Base-by-base conservation (phyloP, 1,284 basidiomycete species). In the Ceratobasidium sp. region DNA sequence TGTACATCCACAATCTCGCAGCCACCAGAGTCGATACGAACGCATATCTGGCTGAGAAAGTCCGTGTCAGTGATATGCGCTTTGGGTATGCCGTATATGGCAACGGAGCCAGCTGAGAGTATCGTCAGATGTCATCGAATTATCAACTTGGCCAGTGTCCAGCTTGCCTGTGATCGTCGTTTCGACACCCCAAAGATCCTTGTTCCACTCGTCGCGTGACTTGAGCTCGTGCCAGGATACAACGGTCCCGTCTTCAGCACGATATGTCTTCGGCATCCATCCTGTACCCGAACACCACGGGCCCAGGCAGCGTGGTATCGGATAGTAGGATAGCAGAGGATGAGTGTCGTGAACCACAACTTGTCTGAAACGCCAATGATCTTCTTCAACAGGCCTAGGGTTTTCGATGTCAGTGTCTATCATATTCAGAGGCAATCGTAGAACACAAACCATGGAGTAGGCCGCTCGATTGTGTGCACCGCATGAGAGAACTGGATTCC, bases 351-450 rank as follows among this genome's bases (percentile, higher is more conserved):
- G 62, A 41, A 64, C 49, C 6, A 49, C 62, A 31, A 64, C 62
- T 2, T 29, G 43, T 64, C 62, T 64, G 62, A 64, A 64, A 31
- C 62, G 62, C 62, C 62, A 64, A 16, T 29, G 41, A 27, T 64
- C 62, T n/a, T 64, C 62, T 8, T 64, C 43, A 49, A 49, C 62
- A 2, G 62, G 62, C 62, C 62, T 64, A 31, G 16, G 11, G n/a
- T 22, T 16, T 11, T 29, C 34, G 3, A 19, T 24, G 16, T 24
- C n/a, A 61, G n/a, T 7, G 7, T n/a, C 22, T 31, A 29, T 4
- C 31, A 22, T 4, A 16, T 39, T 29, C 43, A 13, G 11, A 16
- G 31, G 9, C 1, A 29, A 27, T 64, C 1, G 22, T 9, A 46
- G 29, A 9, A 31, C 27, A 29, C 46, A 14, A 19, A 64, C 62